Conservation (phyloP, 768 basidiomycete genomes). For the Boletus subparvulus region DNA sequence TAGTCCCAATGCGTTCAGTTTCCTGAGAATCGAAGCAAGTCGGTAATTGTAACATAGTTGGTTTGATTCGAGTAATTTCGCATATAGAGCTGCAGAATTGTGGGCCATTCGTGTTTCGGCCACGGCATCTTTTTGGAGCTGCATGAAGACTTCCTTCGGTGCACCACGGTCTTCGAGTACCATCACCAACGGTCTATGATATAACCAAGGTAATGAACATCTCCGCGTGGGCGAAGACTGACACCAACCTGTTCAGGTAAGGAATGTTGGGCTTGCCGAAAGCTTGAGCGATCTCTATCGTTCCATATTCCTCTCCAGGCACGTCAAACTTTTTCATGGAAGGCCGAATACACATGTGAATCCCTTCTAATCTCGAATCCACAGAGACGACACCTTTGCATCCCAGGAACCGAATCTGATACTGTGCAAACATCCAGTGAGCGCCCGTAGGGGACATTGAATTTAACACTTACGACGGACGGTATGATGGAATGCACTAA, state of each 20-base stretch:
- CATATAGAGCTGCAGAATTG: constrained; percentile 51
- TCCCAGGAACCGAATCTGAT: constrained; percentile 81
- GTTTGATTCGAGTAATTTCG: constrained; percentile 48
- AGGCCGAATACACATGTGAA: constrained; percentile 64
- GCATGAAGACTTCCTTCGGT: constrained; percentile 51
- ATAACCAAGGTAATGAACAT: neutral
- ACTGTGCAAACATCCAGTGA: constrained; percentile 36
- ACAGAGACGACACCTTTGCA: constrained; percentile 80
- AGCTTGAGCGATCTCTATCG: constrained; percentile 71
- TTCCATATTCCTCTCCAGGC: constrained; percentile 45
- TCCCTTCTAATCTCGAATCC: constrained; percentile 52
- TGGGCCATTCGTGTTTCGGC: constrained; percentile 58
- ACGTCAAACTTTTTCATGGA: constrained; percentile 79
- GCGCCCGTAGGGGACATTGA: neutral
- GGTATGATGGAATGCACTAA: constrained; percentile 44
- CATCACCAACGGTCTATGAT: constrained; percentile 66
- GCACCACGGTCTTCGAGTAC: constrained; percentile 77
- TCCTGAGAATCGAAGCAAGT: constrained; percentile 51
- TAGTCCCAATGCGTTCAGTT: constrained; percentile 47
- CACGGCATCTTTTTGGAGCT: constrained; percentile 61
- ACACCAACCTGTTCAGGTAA: constrained; percentile 74
- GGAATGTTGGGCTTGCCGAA: constrained; percentile 59
- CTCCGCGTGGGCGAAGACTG: neutral
- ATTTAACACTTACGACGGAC: constrained; percentile 52
- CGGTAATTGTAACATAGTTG: constrained; percentile 46